A percentile compares a stretch with the other conserved stretches of the same genome.
These are phyloP conservation scores for Thalassiosira allenii DNA, from an alignment of 352 stramenopile genomes.

Conservation along the genomic window DNA sequence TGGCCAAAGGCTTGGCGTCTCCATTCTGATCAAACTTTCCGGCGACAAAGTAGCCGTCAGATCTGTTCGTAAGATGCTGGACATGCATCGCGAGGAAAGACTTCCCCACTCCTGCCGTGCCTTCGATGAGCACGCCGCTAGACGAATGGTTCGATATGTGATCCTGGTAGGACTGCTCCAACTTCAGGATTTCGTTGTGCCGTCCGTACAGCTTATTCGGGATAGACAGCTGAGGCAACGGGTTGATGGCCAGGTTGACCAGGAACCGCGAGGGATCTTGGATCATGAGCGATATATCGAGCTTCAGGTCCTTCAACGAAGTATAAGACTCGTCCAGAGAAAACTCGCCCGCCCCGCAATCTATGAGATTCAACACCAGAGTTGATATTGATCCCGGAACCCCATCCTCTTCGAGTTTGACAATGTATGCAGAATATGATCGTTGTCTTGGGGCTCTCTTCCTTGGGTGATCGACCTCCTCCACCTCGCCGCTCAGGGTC, in stretches of 20 bases:
- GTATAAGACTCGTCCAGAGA: conserved; percentile 22
- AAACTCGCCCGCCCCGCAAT: conserved; percentile 20
- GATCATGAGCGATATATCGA: conserved; percentile 30
- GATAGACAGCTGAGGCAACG: conserved; percentile 2
- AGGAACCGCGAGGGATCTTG: conserved; percentile 20
- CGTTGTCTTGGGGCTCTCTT: background rate
- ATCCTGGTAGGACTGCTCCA: conserved; percentile 13
- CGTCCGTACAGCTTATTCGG: conserved; percentile 14
- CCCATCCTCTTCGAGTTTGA: background rate
- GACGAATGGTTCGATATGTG: background rate
- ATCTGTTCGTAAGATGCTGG: background rate
- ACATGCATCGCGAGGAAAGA: conserved; percentile 3
- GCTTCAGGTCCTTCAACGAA: conserved; percentile 22
- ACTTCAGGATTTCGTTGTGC: conserved; percentile 1
- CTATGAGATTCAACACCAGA: conserved; percentile 30
- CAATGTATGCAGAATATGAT: background rate
- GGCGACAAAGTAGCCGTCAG: conserved; percentile 11
- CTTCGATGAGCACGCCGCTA: background rate
- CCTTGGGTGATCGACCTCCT: background rate
- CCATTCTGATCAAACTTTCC: conserved; percentile 44
- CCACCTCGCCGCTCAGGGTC: background rate
- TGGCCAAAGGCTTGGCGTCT: conserved; percentile 20
- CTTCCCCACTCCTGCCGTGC: conserved; percentile 9
- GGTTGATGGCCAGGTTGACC: conserved; percentile 7
- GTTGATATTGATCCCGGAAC: background rate